phyloP scores from a whole-genome alignment of 2,329 filamentous ascomycete species.

The Xylariaceae sp. region DNA sequence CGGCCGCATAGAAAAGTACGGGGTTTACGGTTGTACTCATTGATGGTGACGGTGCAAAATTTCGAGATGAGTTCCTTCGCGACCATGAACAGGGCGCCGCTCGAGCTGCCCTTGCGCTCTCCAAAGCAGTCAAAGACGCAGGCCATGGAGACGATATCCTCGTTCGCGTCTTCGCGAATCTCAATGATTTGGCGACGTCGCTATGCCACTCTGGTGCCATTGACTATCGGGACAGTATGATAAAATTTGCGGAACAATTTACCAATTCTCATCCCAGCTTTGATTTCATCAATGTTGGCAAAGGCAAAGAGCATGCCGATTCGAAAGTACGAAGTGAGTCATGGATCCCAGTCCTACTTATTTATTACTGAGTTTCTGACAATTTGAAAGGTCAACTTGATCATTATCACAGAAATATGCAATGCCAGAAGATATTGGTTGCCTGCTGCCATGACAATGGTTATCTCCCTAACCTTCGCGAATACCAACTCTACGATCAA shows the following conservation, averaged over 20 bases:
- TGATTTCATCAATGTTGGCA: slow-evolving; percentile 34
- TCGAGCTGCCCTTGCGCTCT: slow-evolving; percentile 29
- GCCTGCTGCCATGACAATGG: slow-evolving; percentile 35
- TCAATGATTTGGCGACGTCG: slow-evolving; percentile 31
- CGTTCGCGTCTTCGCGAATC: slow-evolving; percentile 33
- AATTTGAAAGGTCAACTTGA: slow-evolving; percentile 28
- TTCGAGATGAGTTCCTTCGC: slow-evolving; percentile 30
- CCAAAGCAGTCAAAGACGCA: slow-evolving; percentile 28
- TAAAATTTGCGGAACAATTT: slow-evolving; percentile 31
- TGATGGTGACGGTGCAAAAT: slow-evolving; percentile 34
- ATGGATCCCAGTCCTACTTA: neutral
- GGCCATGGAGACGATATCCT: slow-evolving; percentile 29
- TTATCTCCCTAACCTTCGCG: slow-evolving; percentile 33
- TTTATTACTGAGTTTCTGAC: slow-evolving; percentile 11
- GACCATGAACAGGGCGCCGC: slow-evolving; percentile 26
- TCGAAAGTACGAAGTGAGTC: slow-evolving; percentile 31
- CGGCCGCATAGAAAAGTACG: neutral
- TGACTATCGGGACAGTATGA: slow-evolving; percentile 30
- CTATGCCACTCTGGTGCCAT: slow-evolving; percentile 31
- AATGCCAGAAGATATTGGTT: slow-evolving; percentile 33
- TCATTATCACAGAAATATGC: slow-evolving; percentile 32
- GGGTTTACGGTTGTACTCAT: slow-evolving; percentile 31
- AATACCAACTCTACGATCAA: slow-evolving; percentile 26
- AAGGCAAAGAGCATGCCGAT: slow-evolving; percentile 34
- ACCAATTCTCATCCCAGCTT: slow-evolving; percentile 33